Percentiles rank a stretch among this genome's conserved stretches.
Evolutionary conservation across 1,284 basidiomycete species (phyloP).

Genomic region (Rhodotorula sp.): DNA sequence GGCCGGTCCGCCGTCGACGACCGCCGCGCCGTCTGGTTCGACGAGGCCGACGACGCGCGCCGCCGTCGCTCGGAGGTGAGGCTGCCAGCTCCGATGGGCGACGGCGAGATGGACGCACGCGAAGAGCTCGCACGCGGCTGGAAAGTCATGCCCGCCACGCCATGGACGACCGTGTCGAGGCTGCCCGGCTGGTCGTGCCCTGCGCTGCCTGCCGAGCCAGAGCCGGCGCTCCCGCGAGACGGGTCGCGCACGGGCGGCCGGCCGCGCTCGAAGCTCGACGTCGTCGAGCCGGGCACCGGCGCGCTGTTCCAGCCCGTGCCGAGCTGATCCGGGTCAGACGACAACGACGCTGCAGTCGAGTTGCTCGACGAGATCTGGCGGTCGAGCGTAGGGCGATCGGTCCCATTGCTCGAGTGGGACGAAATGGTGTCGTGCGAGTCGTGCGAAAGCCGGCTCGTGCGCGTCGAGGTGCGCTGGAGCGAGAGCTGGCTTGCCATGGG

Average conservation of each 20-base stretch:
- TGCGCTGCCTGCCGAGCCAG: background rate
- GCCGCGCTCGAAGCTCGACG: constrained; percentile 32
- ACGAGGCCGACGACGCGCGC: constrained; percentile 9
- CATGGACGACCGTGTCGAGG: constrained; percentile 1
- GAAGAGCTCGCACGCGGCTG: constrained; percentile 6
- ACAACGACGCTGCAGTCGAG: constrained; percentile 9
- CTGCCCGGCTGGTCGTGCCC: constrained; percentile 2
- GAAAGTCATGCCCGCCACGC: constrained; percentile 16
- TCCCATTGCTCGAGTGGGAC: constrained; percentile 1
- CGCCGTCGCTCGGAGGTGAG: background rate
- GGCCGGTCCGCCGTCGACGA: background rate
- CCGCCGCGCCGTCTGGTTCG: constrained; percentile 2
- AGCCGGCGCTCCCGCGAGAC: background rate
- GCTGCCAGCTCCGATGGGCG: background rate
- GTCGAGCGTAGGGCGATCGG: constrained; percentile 44
- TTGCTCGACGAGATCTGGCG: constrained; percentile 20
- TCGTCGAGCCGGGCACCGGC: constrained; percentile 24
- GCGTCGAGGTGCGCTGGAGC: constrained; percentile 19
- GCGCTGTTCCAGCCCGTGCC: constrained; percentile 29
- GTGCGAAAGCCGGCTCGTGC: constrained; percentile 25
- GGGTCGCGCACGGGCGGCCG: constrained; percentile 6
- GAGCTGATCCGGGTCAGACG: constrained; percentile 3
- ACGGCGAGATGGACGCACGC: background rate
- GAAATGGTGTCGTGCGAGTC: constrained; percentile 17
- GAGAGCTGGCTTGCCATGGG: background rate